A percentile compares a stretch with the other conserved stretches of the same genome.
These are phyloP conservation scores for Trichothecium sympodiale DNA, from an alignment of 2,329 filamentous ascomycete species.

Conservation along the genomic window DNA sequence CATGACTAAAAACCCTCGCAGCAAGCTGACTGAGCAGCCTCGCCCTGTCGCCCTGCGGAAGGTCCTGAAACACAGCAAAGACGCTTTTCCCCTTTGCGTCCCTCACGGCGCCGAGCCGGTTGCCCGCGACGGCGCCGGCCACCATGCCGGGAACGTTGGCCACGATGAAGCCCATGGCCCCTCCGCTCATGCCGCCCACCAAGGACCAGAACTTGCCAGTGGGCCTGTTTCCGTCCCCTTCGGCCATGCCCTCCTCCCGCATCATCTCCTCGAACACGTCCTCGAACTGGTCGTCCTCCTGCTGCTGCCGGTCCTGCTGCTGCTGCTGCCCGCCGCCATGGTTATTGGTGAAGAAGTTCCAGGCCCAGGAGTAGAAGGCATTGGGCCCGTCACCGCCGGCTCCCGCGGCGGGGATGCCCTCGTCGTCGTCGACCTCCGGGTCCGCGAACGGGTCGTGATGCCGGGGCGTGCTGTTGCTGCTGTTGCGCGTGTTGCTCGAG, in stretches of 20 bases:
- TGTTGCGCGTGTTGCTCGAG: neutral
- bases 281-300: slow-evolving; percentile 75
- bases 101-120: slow-evolving; percentile 77
- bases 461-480: slow-evolving; percentile 8
- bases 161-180: slow-evolving; percentile 86
- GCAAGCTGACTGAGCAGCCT: slow-evolving; percentile 75
- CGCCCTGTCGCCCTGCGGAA: slow-evolving; percentile 74
- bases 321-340: slow-evolving; percentile 12
- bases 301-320: slow-evolving; percentile 31
- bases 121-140: slow-evolving; percentile 85
- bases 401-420: slow-evolving; percentile 29
- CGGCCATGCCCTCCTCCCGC: slow-evolving; percentile 72
- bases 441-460: slow-evolving; percentile 35
- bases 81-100: slow-evolving; percentile 93
- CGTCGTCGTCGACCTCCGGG: slow-evolving; percentile 28
- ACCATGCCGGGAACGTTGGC: slow-evolving; percentile 83
- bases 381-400: slow-evolving; percentile 13
- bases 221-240: slow-evolving; percentile 45
- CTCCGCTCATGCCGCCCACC: slow-evolving; percentile 76
- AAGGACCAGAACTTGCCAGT: slow-evolving; percentile 78
- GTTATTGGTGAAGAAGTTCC: slow-evolving; percentile 43
- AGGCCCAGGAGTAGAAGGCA: slow-evolving; percentile 65
- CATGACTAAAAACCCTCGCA: slow-evolving; percentile 74
- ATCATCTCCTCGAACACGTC: slow-evolving; percentile 86
- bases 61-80: slow-evolving; percentile 77